Base-by-base conservation (phyloP, 2,329 filamentous ascomycete species). In the Didymosphaeria variabile region DNA sequence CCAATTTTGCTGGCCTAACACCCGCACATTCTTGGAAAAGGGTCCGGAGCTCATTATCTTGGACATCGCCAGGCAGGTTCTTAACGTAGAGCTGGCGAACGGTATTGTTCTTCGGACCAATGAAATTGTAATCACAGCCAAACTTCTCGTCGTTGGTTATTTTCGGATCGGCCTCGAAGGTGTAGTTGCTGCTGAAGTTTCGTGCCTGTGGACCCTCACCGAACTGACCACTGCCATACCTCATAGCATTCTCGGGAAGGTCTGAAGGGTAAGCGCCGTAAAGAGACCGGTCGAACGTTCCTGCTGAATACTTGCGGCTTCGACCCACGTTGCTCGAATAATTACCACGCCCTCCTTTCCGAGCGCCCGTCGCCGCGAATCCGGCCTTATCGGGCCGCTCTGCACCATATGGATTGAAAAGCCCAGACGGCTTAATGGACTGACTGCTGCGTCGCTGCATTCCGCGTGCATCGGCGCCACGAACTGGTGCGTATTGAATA, bases 351-450 rank as follows among this genome's bases (percentile, higher is more conserved):
- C 53, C 56, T 21, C 23, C 55, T 5, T 58, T 56, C 32, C 65
- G 60, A 9, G 53, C n/a, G 3, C 61, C 63, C 9, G 64, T 46
- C 21, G 61, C 56, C 6, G 60, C 68, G 74, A 77, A 52, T 62
- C 61, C 60, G 56, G 65, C 31, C 62, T 69, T 53, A 51, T 68
- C 62, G n/a, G 69, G 63, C 21, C 60, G 51, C 29, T 62, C 58
- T 5, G 67, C 58, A 15, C 70, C 67, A 55, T 75, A 75, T 0
- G 74, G 74, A 50, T 77, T 70, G 61, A 66, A 77, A 4, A 75
- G 63, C 3, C 40, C 54, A 23, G 46, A 53, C 12, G 56, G 21
- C 51, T 59, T 63, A 1, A 44, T 44, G 8, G 52, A 51, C n/a
- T 62, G 60, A 51, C 58, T 67, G n/a, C 51, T 54, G 29, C 60